A percentile compares a stretch with the other conserved stretches of the same genome.
Conservation (phyloP, 768 basidiomycete species). For the Leccinum arenicola region DNA sequence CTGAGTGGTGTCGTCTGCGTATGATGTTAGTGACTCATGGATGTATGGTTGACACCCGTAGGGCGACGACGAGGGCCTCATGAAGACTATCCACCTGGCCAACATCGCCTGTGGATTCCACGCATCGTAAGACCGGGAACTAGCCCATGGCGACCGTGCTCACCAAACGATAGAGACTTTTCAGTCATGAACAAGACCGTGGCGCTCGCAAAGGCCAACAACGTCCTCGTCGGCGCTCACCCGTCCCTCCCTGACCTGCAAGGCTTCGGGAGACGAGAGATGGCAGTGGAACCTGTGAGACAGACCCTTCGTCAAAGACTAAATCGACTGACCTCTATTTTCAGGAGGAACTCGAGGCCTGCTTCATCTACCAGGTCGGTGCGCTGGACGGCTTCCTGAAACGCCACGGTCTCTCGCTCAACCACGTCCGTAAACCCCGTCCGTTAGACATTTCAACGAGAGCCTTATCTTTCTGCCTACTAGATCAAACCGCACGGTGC, state of each 20-base stretch:
- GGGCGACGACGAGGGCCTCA: slow-evolving; percentile 52
- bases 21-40: background rate
- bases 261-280: slow-evolving; percentile 64
- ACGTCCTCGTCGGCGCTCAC: slow-evolving; percentile 63
- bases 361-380: slow-evolving; percentile 68
- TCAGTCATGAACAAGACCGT: slow-evolving; percentile 66
- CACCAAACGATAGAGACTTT: slow-evolving; percentile 45
- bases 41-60: slow-evolving; percentile 12
- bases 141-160: background rate
- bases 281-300: slow-evolving; percentile 57
- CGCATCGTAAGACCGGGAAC: slow-evolving; percentile 42
- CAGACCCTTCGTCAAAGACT: background rate
- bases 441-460: background rate
- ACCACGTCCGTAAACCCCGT: slow-evolving; percentile 45
- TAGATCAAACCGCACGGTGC: slow-evolving; percentile 64
- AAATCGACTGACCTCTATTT: background rate
- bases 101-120: slow-evolving; percentile 72
- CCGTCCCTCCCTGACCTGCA: slow-evolving; percentile 59
- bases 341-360: slow-evolving; percentile 55
- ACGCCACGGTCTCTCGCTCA: slow-evolving; percentile 46
- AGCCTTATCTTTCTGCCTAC: background rate
- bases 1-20: background rate
- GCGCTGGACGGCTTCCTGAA: slow-evolving; percentile 60
- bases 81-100: slow-evolving; percentile 56
- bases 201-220: slow-evolving; percentile 49